Percentiles rank a stretch among this genome's conserved stretches.
Conservation (phyloP, 2,329 filamentous ascomycete species). For the Periconia digitata region DNA sequence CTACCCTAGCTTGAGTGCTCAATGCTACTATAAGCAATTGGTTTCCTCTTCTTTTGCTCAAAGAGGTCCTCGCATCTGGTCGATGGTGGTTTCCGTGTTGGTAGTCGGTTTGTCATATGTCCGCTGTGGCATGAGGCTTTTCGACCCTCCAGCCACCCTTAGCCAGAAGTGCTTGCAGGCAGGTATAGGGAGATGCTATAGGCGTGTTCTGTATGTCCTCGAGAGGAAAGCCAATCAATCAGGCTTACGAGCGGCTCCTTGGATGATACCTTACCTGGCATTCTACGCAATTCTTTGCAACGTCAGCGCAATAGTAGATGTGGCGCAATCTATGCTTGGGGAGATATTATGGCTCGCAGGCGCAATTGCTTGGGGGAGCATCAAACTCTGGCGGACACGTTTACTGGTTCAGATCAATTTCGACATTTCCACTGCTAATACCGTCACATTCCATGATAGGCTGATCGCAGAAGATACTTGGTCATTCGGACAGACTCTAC, state of each 20-base stretch:
- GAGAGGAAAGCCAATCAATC: constrained; percentile 6
- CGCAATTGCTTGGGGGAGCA: constrained; percentile 29
- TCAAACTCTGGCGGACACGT: constrained; percentile 26
- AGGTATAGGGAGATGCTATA: constrained; percentile 16
- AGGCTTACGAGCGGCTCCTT: constrained; percentile 7
- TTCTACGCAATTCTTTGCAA: constrained; percentile 12
- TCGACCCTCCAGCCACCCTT: constrained; percentile 16
- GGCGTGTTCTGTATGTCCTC: constrained; percentile 11
- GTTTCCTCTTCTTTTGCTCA: constrained; percentile 4
- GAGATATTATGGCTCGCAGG: constrained; percentile 28
- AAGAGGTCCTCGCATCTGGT: constrained; percentile 21
- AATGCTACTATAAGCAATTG: constrained; percentile 24
- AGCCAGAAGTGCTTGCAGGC: constrained; percentile 17
- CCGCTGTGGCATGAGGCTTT: constrained; percentile 19
- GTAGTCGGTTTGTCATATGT: constrained; percentile 23
- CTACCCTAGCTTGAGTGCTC: constrained; percentile 20
- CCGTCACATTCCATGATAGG: constrained; percentile 12
- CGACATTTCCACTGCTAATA: constrained; percentile 3
- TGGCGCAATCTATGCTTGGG: constrained; percentile 23
- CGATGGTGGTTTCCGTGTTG: constrained; percentile 25
- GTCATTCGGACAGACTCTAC: constrained; percentile 30
- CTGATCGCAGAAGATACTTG: constrained; percentile 21
- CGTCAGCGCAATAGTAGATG: constrained; percentile 16
- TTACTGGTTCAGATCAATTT: constrained; percentile 9
- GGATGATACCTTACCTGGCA: constrained; percentile 12